phyloP scores from a whole-genome alignment of 768 basidiomycete genomes.

The Panaeolus cyanescens region DNA sequence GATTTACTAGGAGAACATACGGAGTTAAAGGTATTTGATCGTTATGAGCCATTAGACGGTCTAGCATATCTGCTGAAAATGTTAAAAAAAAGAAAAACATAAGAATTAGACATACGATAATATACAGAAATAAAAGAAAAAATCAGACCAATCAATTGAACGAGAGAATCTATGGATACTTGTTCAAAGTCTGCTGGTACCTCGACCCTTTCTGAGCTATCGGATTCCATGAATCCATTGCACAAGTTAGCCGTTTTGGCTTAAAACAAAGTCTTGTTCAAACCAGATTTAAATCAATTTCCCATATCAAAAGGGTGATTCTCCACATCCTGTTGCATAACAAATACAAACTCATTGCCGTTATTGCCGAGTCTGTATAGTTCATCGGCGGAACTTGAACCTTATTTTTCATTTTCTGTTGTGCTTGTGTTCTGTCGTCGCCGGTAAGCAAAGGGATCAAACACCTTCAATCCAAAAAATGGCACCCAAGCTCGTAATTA shows the following conservation, averaged over 20 bases:
- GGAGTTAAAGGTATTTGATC: slow-evolving; percentile 91
- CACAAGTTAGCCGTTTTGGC: slow-evolving; percentile 44
- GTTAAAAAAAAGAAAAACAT: slow-evolving; percentile 7
- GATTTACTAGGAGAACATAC: slow-evolving; percentile 43
- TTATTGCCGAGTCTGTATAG: slow-evolving; percentile 56
- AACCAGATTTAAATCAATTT: slow-evolving; percentile 10
- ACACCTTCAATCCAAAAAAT: slow-evolving; percentile 38
- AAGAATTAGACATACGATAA: slow-evolving; percentile 4
- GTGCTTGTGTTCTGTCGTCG: slow-evolving; percentile 7
- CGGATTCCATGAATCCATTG: slow-evolving; percentile 86
- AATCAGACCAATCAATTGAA: slow-evolving; percentile 78
- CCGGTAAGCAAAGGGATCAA: slow-evolving; percentile 10
- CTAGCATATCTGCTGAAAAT: slow-evolving; percentile 87
- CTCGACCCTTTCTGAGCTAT: slow-evolving; percentile 66
- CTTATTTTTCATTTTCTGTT: slow-evolving; percentile 34
- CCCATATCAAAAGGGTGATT: not conserved
- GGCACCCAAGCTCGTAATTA: slow-evolving; percentile 79
- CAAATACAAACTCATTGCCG: slow-evolving; percentile 29
- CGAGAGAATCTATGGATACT: slow-evolving; percentile 79
- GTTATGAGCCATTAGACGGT: slow-evolving; percentile 93
- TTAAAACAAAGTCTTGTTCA: slow-evolving; percentile 9
- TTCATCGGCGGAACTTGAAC: slow-evolving; percentile 54
- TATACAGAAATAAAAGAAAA: slow-evolving; percentile 17
- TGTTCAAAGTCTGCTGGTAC: slow-evolving; percentile 86
- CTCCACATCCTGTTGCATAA: slow-evolving; percentile 26